A percentile compares a stretch with the other conserved stretches of the same genome.
phyloP scores from a whole-genome alignment of 495 filamentous ascomycete species.

The Hypoxylon trugodes region DNA sequence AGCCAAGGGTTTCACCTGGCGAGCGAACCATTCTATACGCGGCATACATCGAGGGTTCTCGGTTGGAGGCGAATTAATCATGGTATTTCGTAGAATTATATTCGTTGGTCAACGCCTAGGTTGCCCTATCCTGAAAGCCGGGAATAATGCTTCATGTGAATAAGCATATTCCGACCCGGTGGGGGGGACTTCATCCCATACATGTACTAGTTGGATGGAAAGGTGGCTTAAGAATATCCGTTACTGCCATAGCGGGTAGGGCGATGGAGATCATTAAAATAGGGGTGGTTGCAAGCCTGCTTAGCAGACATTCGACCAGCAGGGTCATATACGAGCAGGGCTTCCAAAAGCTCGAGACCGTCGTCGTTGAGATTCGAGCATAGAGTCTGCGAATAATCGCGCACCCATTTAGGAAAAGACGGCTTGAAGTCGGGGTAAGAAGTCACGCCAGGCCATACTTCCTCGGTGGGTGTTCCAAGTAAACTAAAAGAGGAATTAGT shows the following conservation, averaged over 20 bases:
- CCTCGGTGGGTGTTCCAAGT: conserved; percentile 89
- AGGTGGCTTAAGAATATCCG: conserved; percentile 46
- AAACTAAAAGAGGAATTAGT: conserved; percentile 61
- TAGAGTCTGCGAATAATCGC: conserved; percentile 66
- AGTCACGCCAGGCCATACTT: conserved; percentile 93
- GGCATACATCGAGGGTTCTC: conserved; percentile 9
- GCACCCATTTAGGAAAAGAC: conserved; percentile 94
- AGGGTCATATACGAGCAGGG: conserved; percentile 93
- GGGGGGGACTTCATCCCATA: background rate
- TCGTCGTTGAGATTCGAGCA: conserved; percentile 69
- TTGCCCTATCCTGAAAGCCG: conserved; percentile 33
- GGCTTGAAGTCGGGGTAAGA: conserved; percentile 98
- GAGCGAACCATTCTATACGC: conserved; percentile 16
- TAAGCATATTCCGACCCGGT: conserved; percentile 25
- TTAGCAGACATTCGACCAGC: conserved; percentile 94
- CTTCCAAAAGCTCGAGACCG: conserved; percentile 89
- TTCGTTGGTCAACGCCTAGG: conserved; percentile 9
- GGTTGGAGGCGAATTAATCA: conserved; percentile 13
- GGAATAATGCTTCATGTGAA: conserved; percentile 21
- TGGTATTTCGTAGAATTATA: conserved; percentile 11
- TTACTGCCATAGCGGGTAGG: conserved; percentile 49
- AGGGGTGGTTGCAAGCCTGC: conserved; percentile 90
- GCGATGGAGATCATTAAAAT: conserved; percentile 76
- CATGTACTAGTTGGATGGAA: background rate
- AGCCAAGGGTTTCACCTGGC: conserved; percentile 13